Evolutionary conservation across 768 basidiomycete genomes (phyloP), one percentile per base, ranked within the genome.

Genomic region (Mycena belliarum): DNA sequence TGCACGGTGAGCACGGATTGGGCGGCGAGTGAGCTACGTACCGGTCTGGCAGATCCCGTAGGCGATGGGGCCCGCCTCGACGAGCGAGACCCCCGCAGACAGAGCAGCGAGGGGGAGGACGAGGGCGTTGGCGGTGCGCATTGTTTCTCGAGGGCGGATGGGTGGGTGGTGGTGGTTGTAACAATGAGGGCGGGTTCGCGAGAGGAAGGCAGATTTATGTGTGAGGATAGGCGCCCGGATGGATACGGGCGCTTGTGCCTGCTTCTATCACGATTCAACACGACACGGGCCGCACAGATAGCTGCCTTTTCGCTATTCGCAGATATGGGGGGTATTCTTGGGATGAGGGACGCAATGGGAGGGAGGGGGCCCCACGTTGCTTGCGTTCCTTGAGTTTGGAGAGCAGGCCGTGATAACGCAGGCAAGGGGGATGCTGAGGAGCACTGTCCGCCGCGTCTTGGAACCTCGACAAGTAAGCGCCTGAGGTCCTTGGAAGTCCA

Each of bases 31-130:
- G 21, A 24, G 37, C 25, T 15, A 38, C 71, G 25, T 55, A 71
- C 78, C 75, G 0, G 76, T 77, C 60, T 79, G 78, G 60, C 78
- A 79, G 11, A 73, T 49, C 1, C 68, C 78, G 49, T 79, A 78
- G 12, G 74, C 71, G 50, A 77, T 61, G 1, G 70, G 75, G 2
- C 76, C 75, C 0, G 66, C 76, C 2, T 40, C n/a, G 25, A 41
- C 47, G 28, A 41, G 42, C 6, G 41, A 18, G 41, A 46, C 12
- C 28, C 26, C 45, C n/a, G 45, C 20, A 26, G 29, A 14, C 12
- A 50, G 40, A 26, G 29, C 44, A 21, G 52, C 44, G 37, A 47
- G 1, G 43, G 43, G 35, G 6, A 32, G n/a, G 37, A 28, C n/a
- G 44, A 58, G 45, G 21, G 44, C 26, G 16, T 52, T 52, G 21